Evolutionary conservation across 805 yeast species (phyloP).

Genomic region (Barnettozyma californica): DNA sequence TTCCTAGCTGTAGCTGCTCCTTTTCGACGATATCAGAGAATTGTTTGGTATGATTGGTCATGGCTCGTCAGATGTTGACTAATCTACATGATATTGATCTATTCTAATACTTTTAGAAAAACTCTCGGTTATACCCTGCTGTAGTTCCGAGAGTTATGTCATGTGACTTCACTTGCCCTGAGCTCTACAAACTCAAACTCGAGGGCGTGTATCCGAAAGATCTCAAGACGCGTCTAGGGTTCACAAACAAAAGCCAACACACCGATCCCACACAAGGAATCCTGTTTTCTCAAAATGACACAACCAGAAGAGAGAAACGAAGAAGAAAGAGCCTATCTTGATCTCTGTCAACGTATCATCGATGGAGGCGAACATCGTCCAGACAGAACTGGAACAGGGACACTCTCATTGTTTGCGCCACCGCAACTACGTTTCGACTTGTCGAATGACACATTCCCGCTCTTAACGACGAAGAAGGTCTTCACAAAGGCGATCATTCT

Average conservation of each 20-base stretch:
- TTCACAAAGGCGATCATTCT: conserved; percentile 84
- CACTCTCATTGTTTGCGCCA: conserved; percentile 86
- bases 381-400: conserved; percentile 98
- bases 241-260: not conserved
- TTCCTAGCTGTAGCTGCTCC: conserved; percentile 3
- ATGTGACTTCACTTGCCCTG: too few species aligned
- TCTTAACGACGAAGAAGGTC: conserved; percentile 88
- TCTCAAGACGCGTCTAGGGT: not conserved
- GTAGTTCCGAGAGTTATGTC: not conserved
- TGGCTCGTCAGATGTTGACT: not conserved
- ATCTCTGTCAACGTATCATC: conserved; percentile 71
- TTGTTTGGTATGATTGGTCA: not conserved
- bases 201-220: not conserved
- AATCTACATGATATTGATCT: too few species aligned
- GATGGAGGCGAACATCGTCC: conserved; percentile 85
- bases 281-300: conserved; percentile 6
- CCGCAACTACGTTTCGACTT: conserved; percentile 87
- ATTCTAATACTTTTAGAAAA: too few species aligned
- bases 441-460: conserved; percentile 69
- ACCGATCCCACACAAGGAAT: not conserved
- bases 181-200: too few species aligned
- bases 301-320: conserved; percentile 12
- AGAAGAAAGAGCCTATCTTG: conserved; percentile 85
- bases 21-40: conserved; percentile 1
- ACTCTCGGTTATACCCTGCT: too few species aligned